Percentiles rank a stretch among this genome's conserved stretches.
These are phyloP conservation scores for Breviolum minutum DNA, from an alignment of 73 alveolate genomes.

Conservation along the genomic window DNA sequence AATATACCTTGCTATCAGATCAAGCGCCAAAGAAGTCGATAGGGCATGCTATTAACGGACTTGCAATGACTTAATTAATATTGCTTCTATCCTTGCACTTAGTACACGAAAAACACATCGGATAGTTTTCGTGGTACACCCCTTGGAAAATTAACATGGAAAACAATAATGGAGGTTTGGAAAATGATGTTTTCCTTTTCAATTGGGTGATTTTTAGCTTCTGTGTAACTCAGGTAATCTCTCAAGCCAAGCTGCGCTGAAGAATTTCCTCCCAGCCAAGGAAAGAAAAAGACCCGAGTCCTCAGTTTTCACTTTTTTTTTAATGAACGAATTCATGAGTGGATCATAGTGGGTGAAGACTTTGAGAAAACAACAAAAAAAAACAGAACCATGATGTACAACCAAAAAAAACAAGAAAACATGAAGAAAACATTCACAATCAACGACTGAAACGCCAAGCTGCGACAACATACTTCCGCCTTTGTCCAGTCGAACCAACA, in stretches of 20 bases:
- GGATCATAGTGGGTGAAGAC: background rate
- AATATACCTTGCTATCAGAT: slow-evolving; percentile 37
- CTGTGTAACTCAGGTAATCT: too few relatives aligned
- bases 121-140: too few relatives aligned
- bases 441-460: slow-evolving; percentile 3
- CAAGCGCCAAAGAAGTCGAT: background rate
- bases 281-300: slow-evolving; percentile 81
- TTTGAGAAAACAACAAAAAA: background rate
- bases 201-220: too few relatives aligned
- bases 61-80: too few relatives aligned
- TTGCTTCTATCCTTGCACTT: background rate
- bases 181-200: too few relatives aligned
- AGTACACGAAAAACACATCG: background rate
- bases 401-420: background rate
- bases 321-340: too few relatives aligned
- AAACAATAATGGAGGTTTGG: too few relatives aligned
- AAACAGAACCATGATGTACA: background rate
- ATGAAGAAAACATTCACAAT: background rate
- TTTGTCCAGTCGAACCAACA: slow-evolving; percentile 55
- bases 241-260: slow-evolving; percentile 55
- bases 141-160: too few relatives aligned
- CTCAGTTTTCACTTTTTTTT: background rate
- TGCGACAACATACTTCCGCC: slow-evolving; percentile 37
- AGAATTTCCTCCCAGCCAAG: slow-evolving; percentile 79
- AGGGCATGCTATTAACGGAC: too few relatives aligned